Base-by-base conservation (phyloP, 108 stramenopile genomes). In the Cyclotella cryptica region DNA sequence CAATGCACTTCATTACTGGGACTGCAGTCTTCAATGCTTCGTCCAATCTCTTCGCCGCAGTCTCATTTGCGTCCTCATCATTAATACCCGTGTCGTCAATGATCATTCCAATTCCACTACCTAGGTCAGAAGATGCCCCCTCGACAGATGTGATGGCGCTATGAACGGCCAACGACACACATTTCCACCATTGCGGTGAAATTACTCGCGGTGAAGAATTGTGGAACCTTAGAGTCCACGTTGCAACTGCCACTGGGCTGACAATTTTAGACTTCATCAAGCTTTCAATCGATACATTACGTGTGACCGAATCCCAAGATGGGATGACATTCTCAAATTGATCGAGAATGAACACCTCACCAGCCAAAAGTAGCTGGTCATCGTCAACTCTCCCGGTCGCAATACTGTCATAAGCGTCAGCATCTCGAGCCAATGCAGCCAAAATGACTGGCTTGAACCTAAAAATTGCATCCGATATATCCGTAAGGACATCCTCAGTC, bases 391-490 rank as follows among this genome's bases (percentile, higher is more conserved):
- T 78, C 19, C 75, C 75, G 5, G 74, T 43, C 11, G 67, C 52
- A 30, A 70, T 65, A 28, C 77, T 72, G 27, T 84, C 88, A 58
- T 79, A 74, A 30, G 59, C 49, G 30, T 88, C 88, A 42, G 87
- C 79, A 60, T 89, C 91, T 45, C 85, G 78, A 12, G 73, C 83
- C 60, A 92, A 45, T 14, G 85, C 83, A 3, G 75, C 88, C 1
- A 76, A 55, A 4, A 92, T 59, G 1, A 80, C 81, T 8, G 72
- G 72, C 49, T 87, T 84, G 78, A 87, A 86, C 24, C 79, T 74
- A 19, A 52, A 28, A 61, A 89, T 71, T 27, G 80, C 81, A 57
- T 87, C 80, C 9, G 66, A 42, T 26, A 88, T 19, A 64, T 84
- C 83, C 24, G 62, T 57, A 30, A 71, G 67, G 41, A 79, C 35